Base-by-base conservation (phyloP, 1,139 yeast species). In the Chernovozyma sophiae-reginae region DNA sequence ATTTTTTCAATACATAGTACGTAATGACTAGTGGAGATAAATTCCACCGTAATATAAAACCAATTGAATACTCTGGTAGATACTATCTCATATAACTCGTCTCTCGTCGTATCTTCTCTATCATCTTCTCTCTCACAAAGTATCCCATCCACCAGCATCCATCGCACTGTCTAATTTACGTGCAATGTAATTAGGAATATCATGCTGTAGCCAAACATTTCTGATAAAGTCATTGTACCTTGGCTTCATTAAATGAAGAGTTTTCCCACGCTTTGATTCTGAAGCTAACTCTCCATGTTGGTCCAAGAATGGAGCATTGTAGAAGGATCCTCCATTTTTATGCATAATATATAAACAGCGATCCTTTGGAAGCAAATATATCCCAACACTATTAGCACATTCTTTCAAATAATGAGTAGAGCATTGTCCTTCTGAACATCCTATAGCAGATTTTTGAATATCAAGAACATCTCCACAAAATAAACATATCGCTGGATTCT, bases 131-230 rank as follows among this genome's bases (percentile, higher is more conserved):
- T n/a, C 31, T 50, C 65, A 90, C 52, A 90, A 65, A 1, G 97
- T 86, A 49, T 85, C 94, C 98, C 98, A 92, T 1, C 97, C 97
- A 11, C 97, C 97, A 25, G 85, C 78, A 58, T 92, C 97, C 26
- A 81, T 62, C 6, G 75, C 78, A 32, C 81, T 78, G 48, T 90
- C 97, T 25, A 92, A 68, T 45, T 79, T 81, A 46, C 97, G 70
- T 1, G 87, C 90, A 32, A 90, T 81, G 39, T 73, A 70, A 48
- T 86, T 87, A 2, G 89, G 82, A 12, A 86, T 68, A 50, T 85
- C 86, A 53, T 89, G 94, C 42, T 77, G 83, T 18, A 90, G 66
- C 90, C 97, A 85, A 34, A 86, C 65, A 26, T 74, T 74, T 39
- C 81, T 71, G 15, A 74, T 74, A 42, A 90, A 73, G 34, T 81